Conservation (phyloP, 345 rosid species). For the Hypericum perforatum region DNA sequence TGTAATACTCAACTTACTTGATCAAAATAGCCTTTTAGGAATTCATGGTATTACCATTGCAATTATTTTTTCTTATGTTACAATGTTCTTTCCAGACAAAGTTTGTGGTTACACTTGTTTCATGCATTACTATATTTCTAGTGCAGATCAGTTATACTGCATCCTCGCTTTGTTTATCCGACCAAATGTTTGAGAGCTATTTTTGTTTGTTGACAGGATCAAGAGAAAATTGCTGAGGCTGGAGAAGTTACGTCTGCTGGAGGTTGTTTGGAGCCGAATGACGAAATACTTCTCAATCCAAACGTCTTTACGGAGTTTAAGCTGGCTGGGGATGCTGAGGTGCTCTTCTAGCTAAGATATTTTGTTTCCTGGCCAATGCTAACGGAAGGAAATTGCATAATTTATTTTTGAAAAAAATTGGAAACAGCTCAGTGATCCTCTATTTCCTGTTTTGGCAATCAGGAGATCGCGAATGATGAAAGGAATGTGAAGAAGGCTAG, state of each 20-base stretch:
- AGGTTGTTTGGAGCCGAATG: constrained; percentile 32
- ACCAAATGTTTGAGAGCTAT: neutral
- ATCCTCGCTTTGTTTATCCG: too few relatives aligned
- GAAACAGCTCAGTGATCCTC: neutral
- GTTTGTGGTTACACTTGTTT: too few relatives aligned
- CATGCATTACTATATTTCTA: too few relatives aligned
- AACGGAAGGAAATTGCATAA: neutral
- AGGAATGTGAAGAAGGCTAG: constrained; percentile 85
- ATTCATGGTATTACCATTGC: too few relatives aligned
- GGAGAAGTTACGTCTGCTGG: constrained; percentile 22
- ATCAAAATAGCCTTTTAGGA: too few relatives aligned
- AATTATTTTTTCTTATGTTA: too few relatives aligned
- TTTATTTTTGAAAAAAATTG: too few relatives aligned
- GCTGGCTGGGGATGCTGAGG: constrained; percentile 81
- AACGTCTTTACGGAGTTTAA: constrained; percentile 89
- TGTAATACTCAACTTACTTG: too few relatives aligned
- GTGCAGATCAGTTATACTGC: too few relatives aligned
- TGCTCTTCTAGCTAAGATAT: constrained; percentile 14
- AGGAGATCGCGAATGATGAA: constrained; percentile 81
- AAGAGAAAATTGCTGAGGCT: constrained; percentile 11
- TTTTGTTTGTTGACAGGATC: constrained; percentile 25
- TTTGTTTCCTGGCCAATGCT: constrained; percentile 1
- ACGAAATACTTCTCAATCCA: constrained; percentile 78
- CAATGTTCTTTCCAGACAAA: too few relatives aligned
- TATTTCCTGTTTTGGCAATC: constrained; percentile 9